These are phyloP conservation scores for Xylaria hypoxylon DNA, from an alignment of 2,329 filamentous ascomycete species.

Conservation along the genomic window DNA sequence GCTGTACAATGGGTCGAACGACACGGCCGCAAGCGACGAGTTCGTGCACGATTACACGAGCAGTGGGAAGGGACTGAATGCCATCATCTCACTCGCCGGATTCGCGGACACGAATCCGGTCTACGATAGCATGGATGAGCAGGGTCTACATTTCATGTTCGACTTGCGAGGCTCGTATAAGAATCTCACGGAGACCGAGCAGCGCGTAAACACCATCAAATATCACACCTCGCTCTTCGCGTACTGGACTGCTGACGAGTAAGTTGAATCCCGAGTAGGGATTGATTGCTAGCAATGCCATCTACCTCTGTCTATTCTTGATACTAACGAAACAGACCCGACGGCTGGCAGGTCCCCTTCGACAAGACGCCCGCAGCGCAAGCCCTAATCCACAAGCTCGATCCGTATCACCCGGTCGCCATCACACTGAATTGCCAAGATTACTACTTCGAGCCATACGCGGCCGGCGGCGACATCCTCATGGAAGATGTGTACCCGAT, in stretches of 20 bases:
- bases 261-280: slow-evolving; percentile 34
- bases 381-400: slow-evolving; percentile 59
- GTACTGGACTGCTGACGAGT: slow-evolving; percentile 62
- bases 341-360: slow-evolving; percentile 67
- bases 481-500: slow-evolving; percentile 72
- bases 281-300: not conserved
- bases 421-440: slow-evolving; percentile 71
- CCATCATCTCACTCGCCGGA: slow-evolving; percentile 58
- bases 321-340: slow-evolving; percentile 54
- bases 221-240: slow-evolving; percentile 56
- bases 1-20: slow-evolving; percentile 54
- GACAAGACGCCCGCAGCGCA: slow-evolving; percentile 55
- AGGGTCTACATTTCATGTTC: slow-evolving; percentile 58
- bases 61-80: slow-evolving; percentile 56
- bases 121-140: slow-evolving; percentile 55
- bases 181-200: slow-evolving; percentile 56
- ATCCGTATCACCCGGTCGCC: slow-evolving; percentile 71
- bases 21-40: slow-evolving; percentile 40
- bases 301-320: not conserved
- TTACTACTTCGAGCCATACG: slow-evolving; percentile 69
- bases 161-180: slow-evolving; percentile 59
- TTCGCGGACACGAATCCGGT: slow-evolving; percentile 53
- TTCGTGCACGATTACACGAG: slow-evolving; percentile 57
- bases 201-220: slow-evolving; percentile 56
- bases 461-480: slow-evolving; percentile 66